Evolutionary conservation across 768 basidiomycete genomes (phyloP), one percentile per base, ranked within the genome.

Genomic region (Suillus fuscotomentosus): DNA sequence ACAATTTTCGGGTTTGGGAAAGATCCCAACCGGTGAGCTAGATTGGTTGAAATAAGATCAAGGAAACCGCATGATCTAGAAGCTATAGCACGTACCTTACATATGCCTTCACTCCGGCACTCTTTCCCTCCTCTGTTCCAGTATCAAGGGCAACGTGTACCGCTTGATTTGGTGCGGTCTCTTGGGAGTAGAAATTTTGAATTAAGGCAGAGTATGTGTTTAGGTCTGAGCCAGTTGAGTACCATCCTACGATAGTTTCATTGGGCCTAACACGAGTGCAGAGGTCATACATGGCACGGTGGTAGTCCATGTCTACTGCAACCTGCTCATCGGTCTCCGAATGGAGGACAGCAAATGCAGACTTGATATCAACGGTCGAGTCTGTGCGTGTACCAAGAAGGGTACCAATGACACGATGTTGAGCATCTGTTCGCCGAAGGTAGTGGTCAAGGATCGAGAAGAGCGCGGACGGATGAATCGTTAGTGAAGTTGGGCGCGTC

Each of bases 391-490:
- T 86, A 20, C 97, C 97, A 27, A 99, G 89, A 36, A 98, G 87
- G 0, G 97, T 97, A 24, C 97, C 97, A 74, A 99, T 97, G 20
- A 98, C 97, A 64, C 96, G 88, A 65, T 89, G 88, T 70, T 95
- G 91, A 34, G 81, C 77, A 69, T 91, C 88, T 47, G 86, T 89
- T 65, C 94, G 87, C 20, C 97, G 91, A 60, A 98, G 88, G 78
- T 95, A 96, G 82, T 98, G 96, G 79, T 97, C 96, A 69, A 99
- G 88, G 81, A 98, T 93, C 61, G 94, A 90, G 76, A 97, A 94
- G 56, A 99, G 87, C 5, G 94, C 95, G 60, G 94, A 90, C 14
- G 97, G 95, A 74, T 96, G 94, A 66, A 98, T 85, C 56, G 89
- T 92, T 63, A 97, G 85, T 53, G 81, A 84, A 38, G 86, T 84